Evolutionary conservation across 2,329 filamentous ascomycete species (phyloP).

Genomic region (Paecilomyces formosus): DNA sequence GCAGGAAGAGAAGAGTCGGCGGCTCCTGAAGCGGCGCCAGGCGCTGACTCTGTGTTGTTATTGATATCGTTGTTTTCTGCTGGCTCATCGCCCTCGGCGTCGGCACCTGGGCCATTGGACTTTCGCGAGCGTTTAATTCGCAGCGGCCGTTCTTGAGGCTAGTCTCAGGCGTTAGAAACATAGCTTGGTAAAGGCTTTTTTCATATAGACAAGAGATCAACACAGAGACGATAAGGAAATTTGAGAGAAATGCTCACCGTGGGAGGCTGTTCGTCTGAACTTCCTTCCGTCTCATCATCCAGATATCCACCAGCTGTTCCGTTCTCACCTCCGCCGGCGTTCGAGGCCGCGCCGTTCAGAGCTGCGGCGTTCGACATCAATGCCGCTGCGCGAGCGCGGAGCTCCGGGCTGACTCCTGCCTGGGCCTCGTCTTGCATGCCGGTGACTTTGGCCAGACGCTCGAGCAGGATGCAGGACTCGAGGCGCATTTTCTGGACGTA

Average conservation of each 20-base stretch:
- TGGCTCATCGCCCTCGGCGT: constrained; percentile 17
- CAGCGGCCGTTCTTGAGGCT: constrained; percentile 42
- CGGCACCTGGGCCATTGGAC: constrained; percentile 20
- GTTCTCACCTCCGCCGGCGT: constrained; percentile 5
- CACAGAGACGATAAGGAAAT: neutral
- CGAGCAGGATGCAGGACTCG: constrained; percentile 36
- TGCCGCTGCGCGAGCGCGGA: constrained; percentile 28
- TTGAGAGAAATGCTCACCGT: constrained; percentile 24
- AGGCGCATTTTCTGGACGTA: constrained; percentile 88
- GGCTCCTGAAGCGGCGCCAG: constrained; percentile 12
- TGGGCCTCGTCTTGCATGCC: constrained; percentile 35
- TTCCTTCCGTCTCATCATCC: constrained; percentile 38
- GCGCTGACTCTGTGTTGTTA: constrained; percentile 8
- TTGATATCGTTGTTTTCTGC: constrained; percentile 10
- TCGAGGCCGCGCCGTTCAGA: constrained; percentile 15
- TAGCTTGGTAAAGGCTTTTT: neutral
- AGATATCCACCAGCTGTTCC: constrained; percentile 17
- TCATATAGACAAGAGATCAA: neutral
- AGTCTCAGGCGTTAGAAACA: neutral
- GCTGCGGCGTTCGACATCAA: constrained; percentile 20
- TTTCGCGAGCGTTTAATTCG: constrained; percentile 37
- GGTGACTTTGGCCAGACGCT: constrained; percentile 32
- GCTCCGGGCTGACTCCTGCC: constrained; percentile 23
- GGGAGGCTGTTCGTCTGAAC: constrained; percentile 36
- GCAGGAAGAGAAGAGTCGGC: constrained; percentile 21